Evolutionary conservation across 208 protist species (phyloP).

Genomic region (Wallacemonas collosoma): DNA sequence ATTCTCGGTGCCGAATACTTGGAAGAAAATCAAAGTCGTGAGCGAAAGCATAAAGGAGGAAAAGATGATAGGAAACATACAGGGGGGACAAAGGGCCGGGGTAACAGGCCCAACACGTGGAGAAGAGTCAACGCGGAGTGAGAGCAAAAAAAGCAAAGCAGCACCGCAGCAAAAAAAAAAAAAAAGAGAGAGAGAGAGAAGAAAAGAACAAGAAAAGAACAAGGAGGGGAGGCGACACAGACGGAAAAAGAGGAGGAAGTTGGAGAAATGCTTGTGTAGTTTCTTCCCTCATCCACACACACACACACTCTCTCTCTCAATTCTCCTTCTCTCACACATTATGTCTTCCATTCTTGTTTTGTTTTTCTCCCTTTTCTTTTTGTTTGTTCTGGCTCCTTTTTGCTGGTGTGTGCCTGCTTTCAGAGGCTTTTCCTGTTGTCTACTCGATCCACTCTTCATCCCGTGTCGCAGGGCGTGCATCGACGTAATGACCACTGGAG

Average conservation of each 20-base stretch:
- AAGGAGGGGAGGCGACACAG: no score
- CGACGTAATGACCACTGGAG: conserved; percentile 1
- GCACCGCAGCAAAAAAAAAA: background rate
- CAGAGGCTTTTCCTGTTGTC: background rate
- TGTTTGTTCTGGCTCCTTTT: background rate
- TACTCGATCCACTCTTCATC: conserved; percentile 18
- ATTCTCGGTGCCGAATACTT: background rate
- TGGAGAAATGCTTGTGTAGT: background rate
- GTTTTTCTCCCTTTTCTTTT: background rate
- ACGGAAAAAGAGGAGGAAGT: background rate
- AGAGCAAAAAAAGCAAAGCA: background rate
- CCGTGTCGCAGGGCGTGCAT: background rate
- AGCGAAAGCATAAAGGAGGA: background rate
- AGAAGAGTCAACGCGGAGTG: no score
- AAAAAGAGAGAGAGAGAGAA: background rate
- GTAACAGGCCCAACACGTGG: no score
- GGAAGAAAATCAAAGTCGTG: background rate
- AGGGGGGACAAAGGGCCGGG: no score
- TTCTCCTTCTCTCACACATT: background rate
- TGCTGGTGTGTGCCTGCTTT: background rate
- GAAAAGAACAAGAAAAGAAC: no score
- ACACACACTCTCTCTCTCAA: background rate
- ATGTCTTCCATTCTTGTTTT: background rate
- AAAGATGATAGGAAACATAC: background rate
- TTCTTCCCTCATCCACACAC: background rate